Evolutionary conservation across 495 filamentous ascomycete species (phyloP).

Genomic region (Jackrogersella minutella): DNA sequence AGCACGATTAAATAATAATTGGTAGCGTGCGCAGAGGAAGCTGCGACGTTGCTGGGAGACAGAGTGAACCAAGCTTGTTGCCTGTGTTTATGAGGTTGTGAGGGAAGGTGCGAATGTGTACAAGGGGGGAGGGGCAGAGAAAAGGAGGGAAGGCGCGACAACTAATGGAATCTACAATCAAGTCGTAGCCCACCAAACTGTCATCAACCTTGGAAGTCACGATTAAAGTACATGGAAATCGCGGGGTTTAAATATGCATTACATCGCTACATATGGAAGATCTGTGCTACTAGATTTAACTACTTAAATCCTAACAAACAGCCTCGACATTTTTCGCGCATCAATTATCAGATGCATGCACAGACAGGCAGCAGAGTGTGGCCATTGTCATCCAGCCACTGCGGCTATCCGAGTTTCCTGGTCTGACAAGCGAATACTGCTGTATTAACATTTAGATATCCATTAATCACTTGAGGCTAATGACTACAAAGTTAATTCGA

Average conservation of each 20-base stretch:
- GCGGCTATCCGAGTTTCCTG: slow-evolving; percentile 22
- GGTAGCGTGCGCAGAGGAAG: no score
- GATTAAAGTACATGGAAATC: slow-evolving; percentile 7
- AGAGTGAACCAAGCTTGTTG: no score
- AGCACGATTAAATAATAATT: no score
- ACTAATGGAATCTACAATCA: not conserved
- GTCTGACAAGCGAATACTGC: not conserved
- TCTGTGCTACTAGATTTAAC: slow-evolving; percentile 18
- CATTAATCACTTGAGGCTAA: not conserved
- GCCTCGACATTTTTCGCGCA: slow-evolving; percentile 8
- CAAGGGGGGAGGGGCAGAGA: no score
- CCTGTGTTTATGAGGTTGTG: no score
- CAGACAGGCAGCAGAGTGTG: slow-evolving; percentile 1
- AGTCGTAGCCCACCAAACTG: not conserved
- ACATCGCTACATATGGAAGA: not conserved
- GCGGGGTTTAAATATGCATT: slow-evolving; percentile 19
- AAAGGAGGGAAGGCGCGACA: no score
- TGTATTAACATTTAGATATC: not conserved
- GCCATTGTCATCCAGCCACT: slow-evolving; percentile 14
- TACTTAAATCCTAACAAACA: slow-evolving; percentile 20
- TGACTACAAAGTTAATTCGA: not conserved
- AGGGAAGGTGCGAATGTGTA: no score
- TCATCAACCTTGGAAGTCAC: not conserved
- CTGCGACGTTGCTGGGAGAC: no score
- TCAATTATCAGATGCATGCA: slow-evolving; percentile 10